Evolutionary conservation across 306 rosid genomes (phyloP), one percentile per base, ranked within the genome.

Genomic region (Cucurbita ficifolia): DNA sequence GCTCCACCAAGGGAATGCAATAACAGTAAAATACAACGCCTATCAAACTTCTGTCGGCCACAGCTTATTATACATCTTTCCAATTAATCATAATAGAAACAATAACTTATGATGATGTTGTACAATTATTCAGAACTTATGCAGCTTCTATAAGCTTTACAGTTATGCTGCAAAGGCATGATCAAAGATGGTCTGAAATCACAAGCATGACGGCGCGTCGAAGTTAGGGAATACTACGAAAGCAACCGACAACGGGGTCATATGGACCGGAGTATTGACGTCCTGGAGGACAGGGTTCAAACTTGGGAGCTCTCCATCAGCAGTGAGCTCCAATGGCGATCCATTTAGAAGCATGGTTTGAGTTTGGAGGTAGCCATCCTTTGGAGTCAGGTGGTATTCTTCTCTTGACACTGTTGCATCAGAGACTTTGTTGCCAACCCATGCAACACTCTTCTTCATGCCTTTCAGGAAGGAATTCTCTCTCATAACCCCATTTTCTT

Each of bases 381-480:
- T 80, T 2, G 98, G 75, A 24, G 95, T 86, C 84, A 94, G 76
- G 79, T 83, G 91, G 77, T 90, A 94, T 76, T 94, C 98, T 62
- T 94, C 92, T 83, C 98, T 86, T 82, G 73, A 72, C 8, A 84
- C 56, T 53, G 84, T 63, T 52, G 76, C 79, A 69, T 83, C 88
- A 45, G 90, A 87, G 73, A 88, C 87, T 83, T 84, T 87, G 68
- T 63, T 74, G 78, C 98, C 97, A 71, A 86, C 81, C 95, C 97
- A 94, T 16, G 97, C 80, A 74, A 90, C 84, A 24, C 92, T 77
- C 72, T 73, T 89, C 84, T 87, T 94, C 35, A 94, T 79, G 77
- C 83, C 79, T 45, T 58, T 77, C 33, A 38, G 16, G 64, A 90
- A 24, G 7, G 86, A 57, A 49, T 75, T 81, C 49, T 83, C 87